Evolutionary conservation across 441 rosid species (phyloP).

Genomic region (Biscutella laevigata): DNA sequence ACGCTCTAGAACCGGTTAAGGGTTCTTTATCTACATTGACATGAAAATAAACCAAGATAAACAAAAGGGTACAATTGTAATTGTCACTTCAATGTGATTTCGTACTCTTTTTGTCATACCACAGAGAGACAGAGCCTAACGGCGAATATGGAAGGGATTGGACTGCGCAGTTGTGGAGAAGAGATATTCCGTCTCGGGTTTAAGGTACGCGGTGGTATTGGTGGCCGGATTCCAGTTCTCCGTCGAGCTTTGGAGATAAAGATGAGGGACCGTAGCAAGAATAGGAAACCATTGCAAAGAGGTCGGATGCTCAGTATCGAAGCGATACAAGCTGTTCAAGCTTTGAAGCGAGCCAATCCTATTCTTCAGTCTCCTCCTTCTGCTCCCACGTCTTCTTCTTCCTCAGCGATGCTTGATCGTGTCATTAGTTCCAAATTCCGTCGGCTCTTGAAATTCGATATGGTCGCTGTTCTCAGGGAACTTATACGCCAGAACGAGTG

Average conservation of each 20-base stretch:
- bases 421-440: conserved; percentile 43
- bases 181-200: conserved; percentile 8
- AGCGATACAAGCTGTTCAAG: conserved; percentile 44
- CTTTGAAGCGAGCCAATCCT: conserved; percentile 56
- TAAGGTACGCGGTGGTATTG: background rate
- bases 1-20: background rate
- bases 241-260: conserved; percentile 24
- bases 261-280: conserved; percentile 63
- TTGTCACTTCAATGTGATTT: background rate
- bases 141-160: conserved; percentile 27
- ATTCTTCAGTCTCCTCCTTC: conserved; percentile 2
- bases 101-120: background rate
- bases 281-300: conserved; percentile 62
- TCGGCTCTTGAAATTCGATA: conserved; percentile 72
- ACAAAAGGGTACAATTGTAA: background rate
- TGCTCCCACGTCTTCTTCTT: conserved; percentile 5
- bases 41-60: background rate
- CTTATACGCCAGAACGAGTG: conserved; percentile 71
- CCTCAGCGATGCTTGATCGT: conserved; percentile 26
- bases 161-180: conserved; percentile 16
- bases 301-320: conserved; percentile 81
- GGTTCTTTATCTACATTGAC: background rate
- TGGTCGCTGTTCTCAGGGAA: conserved; percentile 77
- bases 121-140: background rate
- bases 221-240: background rate